Evolutionary conservation across 1,139 yeast genomes (phyloP), one percentile per base, ranked within the genome.

Genomic region (Hyphopichia buzzinii): DNA sequence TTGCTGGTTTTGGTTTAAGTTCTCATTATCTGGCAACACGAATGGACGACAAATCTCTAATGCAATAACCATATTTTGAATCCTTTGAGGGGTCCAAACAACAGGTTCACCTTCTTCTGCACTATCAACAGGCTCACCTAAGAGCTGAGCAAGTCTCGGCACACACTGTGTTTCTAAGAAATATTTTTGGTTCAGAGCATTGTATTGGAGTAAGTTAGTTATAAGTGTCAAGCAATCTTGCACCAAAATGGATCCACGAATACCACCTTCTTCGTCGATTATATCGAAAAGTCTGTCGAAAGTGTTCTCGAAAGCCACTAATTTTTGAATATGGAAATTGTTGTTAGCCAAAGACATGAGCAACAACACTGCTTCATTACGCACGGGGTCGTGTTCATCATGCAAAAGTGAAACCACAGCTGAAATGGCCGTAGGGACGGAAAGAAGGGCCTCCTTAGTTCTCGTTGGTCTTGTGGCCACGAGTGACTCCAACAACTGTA

Each of bases 251-350:
- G 95, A 89, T 6, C 95, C 97, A 39, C 90, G 73, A 8, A 89
- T 73, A 1, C 96, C 96, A 14, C 96, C 97, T 57, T 92, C 97
- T 45, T 80, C 84, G 19, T 79, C 81, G 17, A 92, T 82, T 11
- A 92, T 84, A 28, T 69, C 72, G 50, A 92, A 89, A 13, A 90
- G 62, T 44, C 74, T 78, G 46, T 88, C 97, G 54, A 92, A 90
- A 0, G 95, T 84, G 46, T 88, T 90, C 57, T 92, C 97, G 54
- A 94, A 94, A 0, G 96, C 98, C 12, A 92, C 95, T 16, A 92
- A 67, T 54, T 90, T 90, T 56, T 94, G 98, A 29, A 92, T 82
- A 54, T 88, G 94, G 44, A 82, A 79, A 50, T 89, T 88, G 42
- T 85, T 85, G 47, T 84, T 82, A 7, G 81, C 95, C 3, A 92